Evolutionary conservation across 495 filamentous ascomycete species (phyloP), one percentile per base, ranked within the genome.

Genomic region (Talaromyces adpressus): DNA sequence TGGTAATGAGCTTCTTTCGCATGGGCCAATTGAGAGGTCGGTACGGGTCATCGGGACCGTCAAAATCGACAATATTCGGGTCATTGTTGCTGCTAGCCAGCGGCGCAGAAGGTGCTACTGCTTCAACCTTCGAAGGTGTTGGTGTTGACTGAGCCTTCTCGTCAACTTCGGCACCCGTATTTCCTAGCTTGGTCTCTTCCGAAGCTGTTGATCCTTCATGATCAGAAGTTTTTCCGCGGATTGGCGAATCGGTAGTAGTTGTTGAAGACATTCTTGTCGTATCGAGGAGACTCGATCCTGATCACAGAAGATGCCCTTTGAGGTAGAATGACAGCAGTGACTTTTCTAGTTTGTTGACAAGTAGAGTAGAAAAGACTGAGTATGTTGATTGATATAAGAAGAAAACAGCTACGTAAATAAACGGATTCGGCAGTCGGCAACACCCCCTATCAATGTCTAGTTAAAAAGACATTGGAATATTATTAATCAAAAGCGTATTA

Each of bases 1-100:
- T 49, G 4, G 45, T 49, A 4, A 20, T 20, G 7, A 49, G 51
- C 64, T 88, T 88, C 30, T 70, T 66, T 69, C 76, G 79, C n/a
- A 65, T 67, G 0, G 84, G 73, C 85, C 85, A 89, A 67, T 89
- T 89, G 63, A 79, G 75, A 2, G 87, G 85, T 59, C 87, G 87
- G 8, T 77, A 73, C 3, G 82, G 83, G 64, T 89, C 87, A 68
- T 86, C 71, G 2, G 83, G 80, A 0, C 82, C 83, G 56, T 85
- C 77, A 83, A 84, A 91, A 65, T 79, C 79, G 9, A 89, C 82
- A 11, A 85, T 59, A 62, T 85, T 84, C 22, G 78, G 71, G 64
- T 83, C 77, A 14, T 68, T 54, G 51, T 53, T 23, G 49, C 6
- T 54, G 23, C 51, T 9, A 12, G 22, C 11, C 20, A 54, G 5